phyloP scores from a whole-genome alignment of 371 early-diverging fungal species.

The Apophysomyces elegans region DNA sequence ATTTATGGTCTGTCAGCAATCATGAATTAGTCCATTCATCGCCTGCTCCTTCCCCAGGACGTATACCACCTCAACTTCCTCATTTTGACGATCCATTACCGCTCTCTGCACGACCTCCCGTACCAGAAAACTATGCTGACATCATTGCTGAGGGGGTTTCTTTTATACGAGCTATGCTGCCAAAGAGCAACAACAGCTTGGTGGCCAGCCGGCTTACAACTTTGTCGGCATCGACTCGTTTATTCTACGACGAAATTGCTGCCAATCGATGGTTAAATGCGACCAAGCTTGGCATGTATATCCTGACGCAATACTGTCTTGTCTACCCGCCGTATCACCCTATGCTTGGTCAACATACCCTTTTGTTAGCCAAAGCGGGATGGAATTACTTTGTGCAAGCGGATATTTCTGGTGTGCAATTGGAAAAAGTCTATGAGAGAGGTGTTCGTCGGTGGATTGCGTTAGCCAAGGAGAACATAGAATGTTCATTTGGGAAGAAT shows the following conservation, averaged over 20 bases:
- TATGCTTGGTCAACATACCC: slow-evolving; percentile 66
- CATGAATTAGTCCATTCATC: slow-evolving; percentile 14
- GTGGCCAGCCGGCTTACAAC: slow-evolving; percentile 42
- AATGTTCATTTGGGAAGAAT: slow-evolving; percentile 40
- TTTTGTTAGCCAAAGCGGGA: slow-evolving; percentile 65
- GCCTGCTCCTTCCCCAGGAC: slow-evolving; percentile 8
- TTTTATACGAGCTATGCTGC: slow-evolving; percentile 25
- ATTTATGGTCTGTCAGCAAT: slow-evolving; percentile 35
- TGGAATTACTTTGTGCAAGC: slow-evolving; percentile 62
- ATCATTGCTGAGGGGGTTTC: slow-evolving; percentile 29
- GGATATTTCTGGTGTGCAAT: slow-evolving; percentile 23
- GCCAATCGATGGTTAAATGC: slow-evolving; percentile 54
- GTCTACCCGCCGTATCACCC: slow-evolving; percentile 79
- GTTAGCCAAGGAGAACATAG: slow-evolving; percentile 40
- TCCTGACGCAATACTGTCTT: slow-evolving; percentile 68
- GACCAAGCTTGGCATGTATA: slow-evolving; percentile 60
- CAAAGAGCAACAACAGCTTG: slow-evolving; percentile 7
- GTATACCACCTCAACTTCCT: slow-evolving; percentile 13
- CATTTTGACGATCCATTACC: slow-evolving; percentile 44
- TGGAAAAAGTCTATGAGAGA: slow-evolving; percentile 45
- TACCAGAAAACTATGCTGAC: slow-evolving; percentile 30
- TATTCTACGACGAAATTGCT: slow-evolving; percentile 46
- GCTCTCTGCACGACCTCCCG: slow-evolving; percentile 27
- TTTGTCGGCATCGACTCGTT: slow-evolving; percentile 29
- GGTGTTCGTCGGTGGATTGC: slow-evolving; percentile 50